Evolutionary conservation across 192 early-diverging fungal species (phyloP), one percentile per base, ranked within the genome.

Genomic region (Gamsiella multidivaricata): DNA sequence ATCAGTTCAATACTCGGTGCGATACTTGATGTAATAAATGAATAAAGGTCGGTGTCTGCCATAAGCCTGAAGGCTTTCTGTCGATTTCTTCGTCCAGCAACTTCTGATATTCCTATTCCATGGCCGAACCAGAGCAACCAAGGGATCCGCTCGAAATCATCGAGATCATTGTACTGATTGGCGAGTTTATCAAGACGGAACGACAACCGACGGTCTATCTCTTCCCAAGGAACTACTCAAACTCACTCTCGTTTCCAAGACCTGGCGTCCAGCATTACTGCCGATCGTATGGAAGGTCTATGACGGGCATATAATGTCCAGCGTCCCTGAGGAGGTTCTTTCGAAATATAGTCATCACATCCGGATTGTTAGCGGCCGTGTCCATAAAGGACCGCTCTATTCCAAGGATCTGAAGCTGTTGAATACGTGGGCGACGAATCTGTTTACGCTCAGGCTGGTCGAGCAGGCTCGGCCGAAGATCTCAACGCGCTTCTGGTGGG

Each of bases 91-190:
- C n/a, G n/a, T n/a, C n/a, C n/a, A n/a, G n/a, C n/a, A n/a, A n/a
- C n/a, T n/a, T n/a, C n/a, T n/a, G n/a, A n/a, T n/a, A n/a, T n/a
- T n/a, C n/a, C n/a, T n/a, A n/a, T n/a, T n/a, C n/a, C n/a, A n/a
- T n/a, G n/a, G n/a, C n/a, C n/a, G n/a, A n/a, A n/a, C n/a, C n/a
- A n/a, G n/a, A n/a, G n/a, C n/a, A n/a, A n/a, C n/a, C n/a, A n/a
- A n/a, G n/a, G n/a, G n/a, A 60, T 46, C 57, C 57, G n/a, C 57
- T 60, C 42, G 42, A 60, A 17, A 29, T 60, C 23, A 32, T 37
- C 31, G 42, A 60, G 23, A 43, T 60, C 42, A 15, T 60, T 5
- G 39, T 42, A 2, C 42, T 3, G 26, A 34, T 60, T 18, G 57
- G 57, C 14, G 26, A n/a, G 1, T 60, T 46, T 32, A 29, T 60